Evolutionary conservation across 768 basidiomycete genomes (phyloP).

Genomic region (Auricularia sp.): DNA sequence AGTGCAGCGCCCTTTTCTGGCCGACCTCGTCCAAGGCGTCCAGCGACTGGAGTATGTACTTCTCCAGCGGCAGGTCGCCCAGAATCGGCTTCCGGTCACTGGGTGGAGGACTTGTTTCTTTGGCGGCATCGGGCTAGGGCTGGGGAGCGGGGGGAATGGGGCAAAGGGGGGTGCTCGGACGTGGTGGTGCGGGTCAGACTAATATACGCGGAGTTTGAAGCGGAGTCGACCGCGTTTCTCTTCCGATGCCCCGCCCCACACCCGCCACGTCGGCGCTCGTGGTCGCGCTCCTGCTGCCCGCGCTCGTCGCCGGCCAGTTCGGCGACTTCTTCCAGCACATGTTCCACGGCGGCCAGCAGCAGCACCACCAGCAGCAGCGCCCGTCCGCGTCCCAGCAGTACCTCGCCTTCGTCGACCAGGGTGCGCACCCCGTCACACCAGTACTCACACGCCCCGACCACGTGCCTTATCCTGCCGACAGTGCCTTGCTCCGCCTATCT

Average conservation of each 20-base stretch:
- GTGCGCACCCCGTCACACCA: slow-evolving; percentile 22
- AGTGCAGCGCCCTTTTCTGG: slow-evolving; percentile 1
- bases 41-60: background rate
- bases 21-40: background rate
- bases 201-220: too few relatives aligned
- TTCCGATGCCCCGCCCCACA: background rate
- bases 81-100: background rate
- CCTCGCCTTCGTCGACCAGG: slow-evolving; percentile 52
- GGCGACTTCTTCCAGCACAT: slow-evolving; percentile 64
- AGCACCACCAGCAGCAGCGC: slow-evolving; percentile 48
- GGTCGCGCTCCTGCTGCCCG: slow-evolving; percentile 27
- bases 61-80: slow-evolving; percentile 4
- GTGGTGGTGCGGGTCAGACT: too few relatives aligned
- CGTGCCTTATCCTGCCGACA: slow-evolving; percentile 17
- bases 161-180: too few relatives aligned
- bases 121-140: too few relatives aligned
- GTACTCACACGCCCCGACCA: background rate
- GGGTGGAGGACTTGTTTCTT: too few relatives aligned
- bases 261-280: slow-evolving; percentile 7
- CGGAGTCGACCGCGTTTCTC: background rate
- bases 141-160: too few relatives aligned
- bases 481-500: slow-evolving; percentile 67
- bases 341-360: slow-evolving; percentile 48
- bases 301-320: slow-evolving; percentile 51
- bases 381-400: slow-evolving; percentile 50